Evolutionary conservation across 441 rosid species (phyloP).

Genomic region (Eugenia klotzschiana): DNA sequence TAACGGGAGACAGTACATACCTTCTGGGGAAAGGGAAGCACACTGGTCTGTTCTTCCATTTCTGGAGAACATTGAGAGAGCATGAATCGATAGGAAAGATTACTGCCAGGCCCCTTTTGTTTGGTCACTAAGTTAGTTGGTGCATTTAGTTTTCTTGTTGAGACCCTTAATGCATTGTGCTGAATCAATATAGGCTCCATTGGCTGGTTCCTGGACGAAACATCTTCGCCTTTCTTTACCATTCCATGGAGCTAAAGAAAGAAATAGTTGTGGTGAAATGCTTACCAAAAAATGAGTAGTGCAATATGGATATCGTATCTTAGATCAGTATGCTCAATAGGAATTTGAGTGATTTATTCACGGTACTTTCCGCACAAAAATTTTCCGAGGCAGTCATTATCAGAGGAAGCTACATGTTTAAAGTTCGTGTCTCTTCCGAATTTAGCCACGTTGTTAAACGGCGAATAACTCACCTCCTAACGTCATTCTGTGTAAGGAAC

Average conservation of each 20-base stretch:
- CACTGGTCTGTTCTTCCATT: not conserved
- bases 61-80: not conserved
- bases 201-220: not conserved
- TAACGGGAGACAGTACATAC: not conserved
- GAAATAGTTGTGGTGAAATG: not conserved
- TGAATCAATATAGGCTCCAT: not conserved
- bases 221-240: not conserved
- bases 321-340: not conserved
- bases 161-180: not conserved
- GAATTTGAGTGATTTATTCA: not conserved
- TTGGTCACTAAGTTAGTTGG: not conserved
- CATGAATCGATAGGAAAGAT: not conserved
- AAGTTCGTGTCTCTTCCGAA: not conserved
- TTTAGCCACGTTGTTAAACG: not conserved
- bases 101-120: not conserved
- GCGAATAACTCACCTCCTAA: not conserved
- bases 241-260: not conserved
- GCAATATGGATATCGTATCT: not conserved
- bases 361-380: not conserved
- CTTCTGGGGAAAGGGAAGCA: not conserved
- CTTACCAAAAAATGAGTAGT: not conserved
- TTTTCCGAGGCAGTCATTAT: not conserved
- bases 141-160: not conserved
- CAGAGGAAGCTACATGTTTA: not conserved
- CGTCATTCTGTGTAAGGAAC: not conserved